Base-by-base conservation (phyloP, 1,139 yeast species). In the Martiniozyma asiatica region DNA sequence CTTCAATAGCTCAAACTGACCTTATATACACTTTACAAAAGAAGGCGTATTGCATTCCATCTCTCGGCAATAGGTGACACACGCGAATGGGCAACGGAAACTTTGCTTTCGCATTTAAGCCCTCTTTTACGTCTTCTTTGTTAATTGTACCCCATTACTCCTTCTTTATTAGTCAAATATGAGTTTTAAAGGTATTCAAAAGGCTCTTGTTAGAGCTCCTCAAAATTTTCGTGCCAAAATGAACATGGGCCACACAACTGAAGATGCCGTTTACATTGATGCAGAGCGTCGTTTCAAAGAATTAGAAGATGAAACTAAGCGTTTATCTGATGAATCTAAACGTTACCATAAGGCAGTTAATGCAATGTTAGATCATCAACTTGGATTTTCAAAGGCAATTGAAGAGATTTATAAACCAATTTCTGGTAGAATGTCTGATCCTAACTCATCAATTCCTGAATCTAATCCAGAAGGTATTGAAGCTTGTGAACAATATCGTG, bases 381-480 rank as follows among this genome's bases (percentile, higher is more conserved):
- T 87, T 43, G 96, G 87, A 37, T 89, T 87, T 53, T 78, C 94
- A 22, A 77, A 77, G 48, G 93, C 94, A 2, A 84, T 92, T 57
- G 96, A 85, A 54, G 96, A 87, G 51, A 81, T 89, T 35, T 89
- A 85, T 61, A 84, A 87, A 58, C 99, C 99, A 3, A 89, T 89
- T 40, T 74, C 89, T 35, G 98, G 98, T 21, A 72, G 87, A 38
- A 62, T 81, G 55, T 75, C 92, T 10, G 97, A 89, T 50, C 96
- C 97, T 7, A 78, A 74, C 48, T 70, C 93, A 6, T 53, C 84
- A 4, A 69, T 72, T 24, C 92, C 85, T 0, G 97, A 89, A 52
- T 96, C 93, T 43, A 85, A 87, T 49, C 97, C 96, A 4, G 92
- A 87, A 36, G 98, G 97, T 44, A 84, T 89, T 41, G 73, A 80